Evolutionary conservation across 139 green algal species (phyloP).

Genomic region (Coelastrella sp.): DNA sequence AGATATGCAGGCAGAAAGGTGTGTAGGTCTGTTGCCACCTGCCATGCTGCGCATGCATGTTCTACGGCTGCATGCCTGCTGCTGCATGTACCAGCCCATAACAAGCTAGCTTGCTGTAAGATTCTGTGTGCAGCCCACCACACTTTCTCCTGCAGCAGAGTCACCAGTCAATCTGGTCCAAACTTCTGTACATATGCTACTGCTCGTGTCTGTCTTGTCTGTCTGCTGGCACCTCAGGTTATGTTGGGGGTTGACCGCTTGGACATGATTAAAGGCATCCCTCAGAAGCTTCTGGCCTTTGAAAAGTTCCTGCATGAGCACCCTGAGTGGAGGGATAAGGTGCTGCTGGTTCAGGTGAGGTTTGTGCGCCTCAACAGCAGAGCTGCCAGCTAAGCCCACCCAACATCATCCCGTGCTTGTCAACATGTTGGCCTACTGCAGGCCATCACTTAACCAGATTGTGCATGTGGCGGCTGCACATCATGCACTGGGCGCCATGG

Average conservation of each 20-base stretch:
- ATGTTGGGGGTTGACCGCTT: constrained; percentile 99
- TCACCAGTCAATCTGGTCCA: too few species aligned
- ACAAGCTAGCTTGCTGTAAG: too few species aligned
- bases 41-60: background rate
- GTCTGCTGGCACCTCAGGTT: constrained; percentile 68
- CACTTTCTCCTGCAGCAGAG: too few species aligned
- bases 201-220: background rate
- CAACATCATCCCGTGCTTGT: too few species aligned
- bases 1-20: constrained; percentile 86
- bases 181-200: too few species aligned
- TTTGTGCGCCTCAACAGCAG: background rate
- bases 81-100: background rate
- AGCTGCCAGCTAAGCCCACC: background rate
- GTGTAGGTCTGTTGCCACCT: background rate
- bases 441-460: too few species aligned
- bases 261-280: constrained; percentile 99
- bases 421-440: too few species aligned
- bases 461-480: too few species aligned
- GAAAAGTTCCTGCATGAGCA: constrained; percentile 91
- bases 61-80: background rate
- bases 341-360: constrained; percentile 56
- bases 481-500: too few species aligned
- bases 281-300: constrained; percentile 99
- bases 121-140: too few species aligned
- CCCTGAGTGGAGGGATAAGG: constrained; percentile 90